Evolutionary conservation across 768 basidiomycete genomes (phyloP).

Genomic region (Tulasnella sp.): DNA sequence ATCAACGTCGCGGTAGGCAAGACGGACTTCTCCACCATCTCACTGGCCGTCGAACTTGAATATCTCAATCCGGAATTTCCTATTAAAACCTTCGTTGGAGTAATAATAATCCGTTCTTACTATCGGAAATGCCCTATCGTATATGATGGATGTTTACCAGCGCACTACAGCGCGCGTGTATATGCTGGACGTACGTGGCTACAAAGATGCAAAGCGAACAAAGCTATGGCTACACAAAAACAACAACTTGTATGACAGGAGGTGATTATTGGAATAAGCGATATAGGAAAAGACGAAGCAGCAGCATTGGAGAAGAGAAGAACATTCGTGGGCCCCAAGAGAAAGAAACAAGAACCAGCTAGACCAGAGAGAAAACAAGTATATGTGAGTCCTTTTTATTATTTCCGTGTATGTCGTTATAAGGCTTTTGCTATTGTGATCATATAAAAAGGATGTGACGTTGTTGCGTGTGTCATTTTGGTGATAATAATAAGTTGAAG

Average conservation of each 20-base stretch:
- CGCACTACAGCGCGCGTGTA: background rate
- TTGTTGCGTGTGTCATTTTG: background rate
- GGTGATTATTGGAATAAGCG: no score
- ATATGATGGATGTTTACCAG: no score
- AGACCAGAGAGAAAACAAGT: no score
- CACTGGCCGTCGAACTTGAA: no score
- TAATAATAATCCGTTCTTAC: no score
- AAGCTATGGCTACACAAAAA: background rate
- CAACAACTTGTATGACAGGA: background rate
- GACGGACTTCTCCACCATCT: no score
- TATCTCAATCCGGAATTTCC: no score
- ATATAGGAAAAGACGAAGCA: background rate
- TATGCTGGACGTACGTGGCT: constrained; percentile 1
- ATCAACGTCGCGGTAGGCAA: constrained; percentile 37
- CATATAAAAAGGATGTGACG: background rate
- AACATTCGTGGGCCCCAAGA: background rate
- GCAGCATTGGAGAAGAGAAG: background rate
- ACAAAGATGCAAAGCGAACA: background rate
- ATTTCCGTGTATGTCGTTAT: background rate
- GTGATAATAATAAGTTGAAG: background rate
- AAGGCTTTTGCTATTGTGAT: background rate
- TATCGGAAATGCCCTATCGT: no score
- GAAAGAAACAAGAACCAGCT: background rate
- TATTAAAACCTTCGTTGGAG: no score
- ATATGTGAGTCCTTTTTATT: no score